Evolutionary conservation across 768 basidiomycete species (phyloP).

Genomic region (Trametes villosa): DNA sequence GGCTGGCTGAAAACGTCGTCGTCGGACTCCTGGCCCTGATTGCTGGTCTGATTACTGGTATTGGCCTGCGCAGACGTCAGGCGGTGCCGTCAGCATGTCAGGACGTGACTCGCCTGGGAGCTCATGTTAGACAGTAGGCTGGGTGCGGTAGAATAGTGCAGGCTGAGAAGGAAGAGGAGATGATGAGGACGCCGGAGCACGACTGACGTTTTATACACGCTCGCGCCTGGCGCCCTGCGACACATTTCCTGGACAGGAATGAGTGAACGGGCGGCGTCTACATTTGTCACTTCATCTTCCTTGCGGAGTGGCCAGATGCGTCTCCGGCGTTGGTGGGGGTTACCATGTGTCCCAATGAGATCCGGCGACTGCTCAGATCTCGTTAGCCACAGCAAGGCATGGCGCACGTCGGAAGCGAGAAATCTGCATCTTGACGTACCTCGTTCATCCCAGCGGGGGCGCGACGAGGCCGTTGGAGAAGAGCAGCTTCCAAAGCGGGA

Average conservation of each 20-base stretch:
- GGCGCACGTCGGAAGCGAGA: background rate
- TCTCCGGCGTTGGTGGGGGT: background rate
- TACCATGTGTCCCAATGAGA: background rate
- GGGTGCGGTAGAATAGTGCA: background rate
- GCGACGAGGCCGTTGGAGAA: background rate
- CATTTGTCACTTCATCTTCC: background rate
- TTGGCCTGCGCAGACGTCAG: background rate
- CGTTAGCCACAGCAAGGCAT: background rate
- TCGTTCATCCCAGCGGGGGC: background rate
- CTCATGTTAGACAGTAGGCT: background rate
- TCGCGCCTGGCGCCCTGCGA: background rate
- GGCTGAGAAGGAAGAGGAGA: background rate
- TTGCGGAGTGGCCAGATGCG: background rate
- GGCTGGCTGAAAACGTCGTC: conserved; percentile 29
- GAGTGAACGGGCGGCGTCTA: background rate
- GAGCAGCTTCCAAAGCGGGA: background rate
- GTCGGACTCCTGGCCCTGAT: conserved; percentile 28
- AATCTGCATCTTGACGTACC: background rate
- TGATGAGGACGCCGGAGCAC: background rate
- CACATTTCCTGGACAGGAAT: background rate
- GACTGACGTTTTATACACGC: background rate
- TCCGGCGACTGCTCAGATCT: conserved; percentile 1
- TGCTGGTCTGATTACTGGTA: conserved; percentile 7
- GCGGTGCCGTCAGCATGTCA: no score
- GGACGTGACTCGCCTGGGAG: conserved; percentile 8